Percentiles rank a stretch among this genome's conserved stretches.
Evolutionary conservation across 208 protist genomes (phyloP).

Genomic region (Leishmania amazonensis): DNA sequence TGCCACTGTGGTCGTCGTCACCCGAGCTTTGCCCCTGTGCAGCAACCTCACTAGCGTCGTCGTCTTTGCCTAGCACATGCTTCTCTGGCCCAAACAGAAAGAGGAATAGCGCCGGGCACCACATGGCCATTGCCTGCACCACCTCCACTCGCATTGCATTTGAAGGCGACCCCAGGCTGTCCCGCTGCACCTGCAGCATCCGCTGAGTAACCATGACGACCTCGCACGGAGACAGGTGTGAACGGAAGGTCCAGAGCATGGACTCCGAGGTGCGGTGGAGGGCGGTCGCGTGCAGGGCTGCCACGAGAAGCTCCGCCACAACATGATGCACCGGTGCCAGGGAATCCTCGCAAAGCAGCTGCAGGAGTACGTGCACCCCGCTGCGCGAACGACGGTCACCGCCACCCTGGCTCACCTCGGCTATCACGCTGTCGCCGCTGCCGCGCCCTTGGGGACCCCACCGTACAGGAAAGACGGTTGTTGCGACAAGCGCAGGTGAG

Average conservation of each 20-base stretch:
- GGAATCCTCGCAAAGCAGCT: slow-evolving; percentile 14
- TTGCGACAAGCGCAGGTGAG: slow-evolving; percentile 2
- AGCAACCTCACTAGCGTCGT: not conserved
- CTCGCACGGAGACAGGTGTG: slow-evolving; percentile 3
- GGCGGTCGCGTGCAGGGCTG: slow-evolving; percentile 14
- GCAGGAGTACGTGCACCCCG: slow-evolving; percentile 11
- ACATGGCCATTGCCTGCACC: slow-evolving; percentile 27
- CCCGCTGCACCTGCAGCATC: slow-evolving; percentile 20
- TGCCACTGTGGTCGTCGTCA: not conserved
- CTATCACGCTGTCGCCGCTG: not conserved
- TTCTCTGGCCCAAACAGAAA: slow-evolving; percentile 24
- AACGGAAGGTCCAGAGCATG: slow-evolving; percentile 16
- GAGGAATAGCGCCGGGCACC: slow-evolving; percentile 29
- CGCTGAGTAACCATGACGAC: not conserved
- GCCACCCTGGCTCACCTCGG: not conserved
- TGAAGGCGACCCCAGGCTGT: slow-evolving; percentile 10
- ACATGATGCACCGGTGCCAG: slow-evolving; percentile 10
- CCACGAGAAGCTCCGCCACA: slow-evolving; percentile 25
- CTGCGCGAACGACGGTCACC: slow-evolving; percentile 5
- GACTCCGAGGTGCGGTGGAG: not conserved
- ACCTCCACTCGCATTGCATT: slow-evolving; percentile 37
- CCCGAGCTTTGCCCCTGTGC: not conserved
- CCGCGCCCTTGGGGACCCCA: not conserved
- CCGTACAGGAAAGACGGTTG: slow-evolving; percentile 21
- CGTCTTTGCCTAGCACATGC: not conserved